Conservation (phyloP, 2,329 filamentous ascomycete genomes). For the Ophiostoma fasciatum region DNA sequence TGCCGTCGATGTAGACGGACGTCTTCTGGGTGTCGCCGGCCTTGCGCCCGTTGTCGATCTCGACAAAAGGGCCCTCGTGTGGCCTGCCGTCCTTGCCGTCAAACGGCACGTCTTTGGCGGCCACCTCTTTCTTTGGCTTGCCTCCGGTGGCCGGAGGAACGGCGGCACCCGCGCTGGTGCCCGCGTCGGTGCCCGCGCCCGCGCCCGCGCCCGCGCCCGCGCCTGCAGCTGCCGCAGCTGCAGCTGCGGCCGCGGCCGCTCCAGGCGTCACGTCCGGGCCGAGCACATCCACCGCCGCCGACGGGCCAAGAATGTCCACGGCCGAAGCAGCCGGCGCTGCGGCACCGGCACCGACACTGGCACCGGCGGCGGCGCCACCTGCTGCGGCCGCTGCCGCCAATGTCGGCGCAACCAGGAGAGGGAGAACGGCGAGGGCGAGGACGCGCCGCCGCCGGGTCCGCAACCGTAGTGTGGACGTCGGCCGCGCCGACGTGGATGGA, state of each 20-base stretch:
- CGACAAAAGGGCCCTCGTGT: conserved; percentile 70
- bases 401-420: conserved; percentile 9
- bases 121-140: conserved; percentile 23
- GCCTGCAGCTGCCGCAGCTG: background rate
- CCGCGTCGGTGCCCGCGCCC: background rate
- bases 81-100: conserved; percentile 91
- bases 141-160: conserved; percentile 8
- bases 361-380: background rate
- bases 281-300: background rate
- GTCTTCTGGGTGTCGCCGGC: conserved; percentile 29
- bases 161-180: too few species aligned
- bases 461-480: background rate
- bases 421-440: conserved; percentile 8
- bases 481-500: conserved; percentile 2
- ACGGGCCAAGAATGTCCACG: conserved; percentile 1
- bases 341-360: background rate
- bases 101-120: conserved; percentile 66
- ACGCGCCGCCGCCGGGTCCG: conserved; percentile 6
- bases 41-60: conserved; percentile 28
- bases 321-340: background rate
- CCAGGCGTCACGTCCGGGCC: conserved; percentile 1
- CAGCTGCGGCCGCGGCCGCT: background rate
- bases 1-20: conserved; percentile 39
- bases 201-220: conserved; percentile 1
- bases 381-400: conserved; percentile 4